phyloP scores from a whole-genome alignment of 1,139 yeast species.

The Taphrina populina region DNA sequence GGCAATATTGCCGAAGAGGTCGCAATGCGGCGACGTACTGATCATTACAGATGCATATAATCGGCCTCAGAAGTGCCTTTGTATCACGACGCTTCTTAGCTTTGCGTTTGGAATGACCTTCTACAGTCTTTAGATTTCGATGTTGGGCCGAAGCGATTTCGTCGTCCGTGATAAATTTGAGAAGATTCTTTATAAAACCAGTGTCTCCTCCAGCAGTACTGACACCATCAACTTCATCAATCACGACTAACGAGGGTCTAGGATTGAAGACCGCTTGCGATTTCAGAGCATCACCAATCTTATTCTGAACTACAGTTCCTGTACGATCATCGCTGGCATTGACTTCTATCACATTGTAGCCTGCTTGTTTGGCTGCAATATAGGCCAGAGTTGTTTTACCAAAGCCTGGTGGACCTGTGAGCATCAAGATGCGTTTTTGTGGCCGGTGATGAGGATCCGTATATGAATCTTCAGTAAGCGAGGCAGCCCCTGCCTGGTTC shows the following conservation, averaged over 20 bases:
- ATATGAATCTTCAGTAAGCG: constrained; percentile 36
- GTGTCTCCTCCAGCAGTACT: constrained; percentile 34
- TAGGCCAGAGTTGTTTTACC: constrained; percentile 93
- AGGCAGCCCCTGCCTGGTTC: neutral
- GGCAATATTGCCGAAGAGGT: constrained; percentile 68
- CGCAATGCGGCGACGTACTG: constrained; percentile 72
- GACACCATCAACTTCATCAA: constrained; percentile 87
- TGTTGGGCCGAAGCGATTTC: constrained; percentile 47
- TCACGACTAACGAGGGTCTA: constrained; percentile 74
- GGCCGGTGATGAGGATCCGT: constrained; percentile 70
- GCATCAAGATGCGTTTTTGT: constrained; percentile 60
- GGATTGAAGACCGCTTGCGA: constrained; percentile 59
- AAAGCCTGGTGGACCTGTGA: constrained; percentile 94
- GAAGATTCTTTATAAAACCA: constrained; percentile 71
- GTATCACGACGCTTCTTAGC: constrained; percentile 43
- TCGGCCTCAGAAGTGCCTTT: constrained; percentile 69
- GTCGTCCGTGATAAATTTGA: constrained; percentile 64
- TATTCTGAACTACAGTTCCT: constrained; percentile 57
- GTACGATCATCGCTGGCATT: constrained; percentile 87
- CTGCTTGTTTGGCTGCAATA: constrained; percentile 75
- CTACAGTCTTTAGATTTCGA: neutral
- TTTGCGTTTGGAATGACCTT: constrained; percentile 36
- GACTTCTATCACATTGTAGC: constrained; percentile 76
- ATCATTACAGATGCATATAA: constrained; percentile 89
- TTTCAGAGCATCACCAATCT: constrained; percentile 68